Conservation (phyloP, 495 filamentous ascomycete species). For the Daldinia bambusicola region DNA sequence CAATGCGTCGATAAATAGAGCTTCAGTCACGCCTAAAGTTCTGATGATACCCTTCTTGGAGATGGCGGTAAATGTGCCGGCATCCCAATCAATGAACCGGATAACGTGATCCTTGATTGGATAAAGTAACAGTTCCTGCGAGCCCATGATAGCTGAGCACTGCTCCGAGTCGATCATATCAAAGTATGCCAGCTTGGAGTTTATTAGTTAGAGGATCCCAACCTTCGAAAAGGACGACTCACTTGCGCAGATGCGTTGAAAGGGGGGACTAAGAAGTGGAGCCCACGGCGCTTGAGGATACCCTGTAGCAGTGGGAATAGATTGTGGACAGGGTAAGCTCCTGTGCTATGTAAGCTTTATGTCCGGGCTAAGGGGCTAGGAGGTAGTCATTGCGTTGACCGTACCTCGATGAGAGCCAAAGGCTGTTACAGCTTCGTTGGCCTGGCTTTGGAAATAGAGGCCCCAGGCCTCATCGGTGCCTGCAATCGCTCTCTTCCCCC, state of each 20-base stretch:
- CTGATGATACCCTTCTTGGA: conserved; percentile 75
- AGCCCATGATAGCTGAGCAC: conserved; percentile 81
- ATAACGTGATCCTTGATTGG: conserved; percentile 82
- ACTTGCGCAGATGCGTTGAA: conserved; percentile 93
- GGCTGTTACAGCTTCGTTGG: conserved; percentile 78
- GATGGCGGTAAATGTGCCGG: conserved; percentile 73
- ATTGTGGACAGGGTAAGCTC: conserved; percentile 65
- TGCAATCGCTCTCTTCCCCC: conserved; percentile 59
- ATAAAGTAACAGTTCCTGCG: conserved; percentile 88
- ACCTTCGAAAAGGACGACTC: conserved; percentile 32
- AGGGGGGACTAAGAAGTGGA: conserved; percentile 87
- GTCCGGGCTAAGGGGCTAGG: not conserved
- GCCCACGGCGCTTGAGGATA: conserved; percentile 71
- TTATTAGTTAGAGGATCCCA: conserved; percentile 34
- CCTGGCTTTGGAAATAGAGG: conserved; percentile 82
- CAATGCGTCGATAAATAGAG: conserved; percentile 83
- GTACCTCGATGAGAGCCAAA: conserved; percentile 83
- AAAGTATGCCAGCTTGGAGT: conserved; percentile 79
- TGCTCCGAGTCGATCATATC: conserved; percentile 73
- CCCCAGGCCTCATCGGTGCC: conserved; percentile 77
- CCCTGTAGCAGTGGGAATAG: conserved; percentile 79
- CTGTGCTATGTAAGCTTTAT: conserved; percentile 52
- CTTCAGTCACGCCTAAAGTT: conserved; percentile 72
- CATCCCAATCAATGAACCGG: conserved; percentile 76
- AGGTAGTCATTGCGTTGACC: conserved; percentile 23